Conservation (phyloP, 352 stramenopile genomes). For the Phytophthora chlamydospora region DNA sequence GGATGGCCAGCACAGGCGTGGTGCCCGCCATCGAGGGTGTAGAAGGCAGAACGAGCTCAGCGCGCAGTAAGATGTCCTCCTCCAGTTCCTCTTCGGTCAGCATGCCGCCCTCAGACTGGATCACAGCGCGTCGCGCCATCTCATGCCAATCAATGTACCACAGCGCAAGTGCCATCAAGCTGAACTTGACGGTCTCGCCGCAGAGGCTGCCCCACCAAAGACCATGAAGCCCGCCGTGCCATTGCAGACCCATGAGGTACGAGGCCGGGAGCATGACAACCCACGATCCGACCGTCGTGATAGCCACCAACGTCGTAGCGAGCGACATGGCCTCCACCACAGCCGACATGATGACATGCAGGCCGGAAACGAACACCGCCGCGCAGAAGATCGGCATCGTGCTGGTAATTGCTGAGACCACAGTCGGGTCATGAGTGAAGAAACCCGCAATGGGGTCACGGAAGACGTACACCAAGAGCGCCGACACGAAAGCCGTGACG, state of each 20-base stretch:
- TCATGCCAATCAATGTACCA: constrained; percentile 71
- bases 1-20: constrained; percentile 61
- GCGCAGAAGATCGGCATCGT: constrained; percentile 75
- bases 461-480: constrained; percentile 56
- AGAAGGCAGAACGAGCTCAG: constrained; percentile 59
- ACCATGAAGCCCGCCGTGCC: constrained; percentile 53
- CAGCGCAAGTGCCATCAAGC: constrained; percentile 60
- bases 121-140: constrained; percentile 70
- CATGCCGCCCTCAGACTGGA: constrained; percentile 63
- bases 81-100: constrained; percentile 49
- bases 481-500: constrained; percentile 57
- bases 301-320: constrained; percentile 69
- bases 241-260: constrained; percentile 63
- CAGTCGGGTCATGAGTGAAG: constrained; percentile 70
- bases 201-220: constrained; percentile 81
- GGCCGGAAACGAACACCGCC: constrained; percentile 73
- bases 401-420: constrained; percentile 54
- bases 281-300: constrained; percentile 76
- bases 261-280: constrained; percentile 69
- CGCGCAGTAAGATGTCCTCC: constrained; percentile 66
- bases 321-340: constrained; percentile 85
- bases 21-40: constrained; percentile 67
- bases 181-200: constrained; percentile 79
- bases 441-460: constrained; percentile 54
- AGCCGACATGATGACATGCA: constrained; percentile 79